phyloP scores from a whole-genome alignment of 73 alveolate genomes.

The Paraurostyla sp. region DNA sequence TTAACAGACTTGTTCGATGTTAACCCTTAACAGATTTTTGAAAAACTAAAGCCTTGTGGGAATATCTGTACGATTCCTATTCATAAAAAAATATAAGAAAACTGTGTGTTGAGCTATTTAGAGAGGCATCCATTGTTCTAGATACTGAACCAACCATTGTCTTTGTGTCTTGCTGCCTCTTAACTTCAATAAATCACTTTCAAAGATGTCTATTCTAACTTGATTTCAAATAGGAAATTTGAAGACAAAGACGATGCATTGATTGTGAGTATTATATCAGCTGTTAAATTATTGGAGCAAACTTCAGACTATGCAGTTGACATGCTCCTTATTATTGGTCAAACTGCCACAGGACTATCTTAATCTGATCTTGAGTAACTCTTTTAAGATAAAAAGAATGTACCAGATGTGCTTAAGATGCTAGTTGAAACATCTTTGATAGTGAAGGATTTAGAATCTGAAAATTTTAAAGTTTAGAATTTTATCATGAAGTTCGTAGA shows the following conservation, averaged over 20 bases:
- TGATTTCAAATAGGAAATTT: background rate
- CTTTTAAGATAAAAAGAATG: background rate
- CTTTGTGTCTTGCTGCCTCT: conserved; percentile 22
- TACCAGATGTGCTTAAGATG: background rate
- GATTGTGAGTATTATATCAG: background rate
- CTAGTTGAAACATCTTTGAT: background rate
- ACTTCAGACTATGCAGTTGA: background rate
- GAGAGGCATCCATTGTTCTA: background rate
- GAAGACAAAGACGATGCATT: conserved; percentile 11
- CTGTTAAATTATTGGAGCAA: background rate
- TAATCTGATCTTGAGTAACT: background rate
- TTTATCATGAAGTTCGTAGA: background rate
- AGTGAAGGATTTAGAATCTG: background rate
- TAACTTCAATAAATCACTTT: background rate
- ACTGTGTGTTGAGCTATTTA: background rate
- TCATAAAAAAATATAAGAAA: background rate
- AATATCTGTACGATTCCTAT: background rate
- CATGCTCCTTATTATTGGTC: background rate
- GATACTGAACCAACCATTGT: background rate
- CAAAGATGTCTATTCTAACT: background rate
- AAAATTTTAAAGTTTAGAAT: background rate
- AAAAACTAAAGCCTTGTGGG: background rate
- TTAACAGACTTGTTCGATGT: background rate
- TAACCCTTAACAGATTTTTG: background rate
- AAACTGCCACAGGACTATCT: background rate